phyloP scores from a whole-genome alignment of 2,329 filamentous ascomycete species.

The Xylariaceae sp. region DNA sequence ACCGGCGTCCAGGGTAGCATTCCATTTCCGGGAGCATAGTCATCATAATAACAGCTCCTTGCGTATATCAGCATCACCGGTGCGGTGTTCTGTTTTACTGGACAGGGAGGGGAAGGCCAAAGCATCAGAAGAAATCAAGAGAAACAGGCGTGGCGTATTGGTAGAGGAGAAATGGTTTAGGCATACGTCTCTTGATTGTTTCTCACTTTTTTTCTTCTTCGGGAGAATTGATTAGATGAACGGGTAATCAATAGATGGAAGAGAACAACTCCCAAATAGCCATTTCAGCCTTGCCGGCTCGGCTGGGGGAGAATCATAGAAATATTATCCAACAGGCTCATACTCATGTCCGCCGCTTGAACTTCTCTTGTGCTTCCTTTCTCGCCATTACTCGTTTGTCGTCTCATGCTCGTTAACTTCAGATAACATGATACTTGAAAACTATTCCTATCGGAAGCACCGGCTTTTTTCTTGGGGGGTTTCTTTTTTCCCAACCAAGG shows the following conservation, averaged over 20 bases:
- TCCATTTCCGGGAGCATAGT: conserved; percentile 16
- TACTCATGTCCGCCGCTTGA: background rate
- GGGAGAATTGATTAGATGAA: conserved; percentile 22
- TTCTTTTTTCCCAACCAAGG: too few relatives aligned
- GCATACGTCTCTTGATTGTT: conserved; percentile 17
- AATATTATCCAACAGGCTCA: conserved; percentile 6
- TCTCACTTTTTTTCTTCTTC: conserved; percentile 10
- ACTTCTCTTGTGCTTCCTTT: background rate
- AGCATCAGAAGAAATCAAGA: conserved; percentile 24
- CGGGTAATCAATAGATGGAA: conserved; percentile 20
- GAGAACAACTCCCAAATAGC: too few relatives aligned
- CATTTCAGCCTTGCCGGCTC: conserved; percentile 5
- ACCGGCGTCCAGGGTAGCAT: conserved; percentile 26
- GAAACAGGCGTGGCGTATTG: conserved; percentile 23
- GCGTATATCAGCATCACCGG: conserved; percentile 26
- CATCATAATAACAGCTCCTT: conserved; percentile 18
- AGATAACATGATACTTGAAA: background rate
- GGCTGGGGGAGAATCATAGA: background rate
- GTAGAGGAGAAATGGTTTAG: conserved; percentile 12
- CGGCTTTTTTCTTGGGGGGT: background rate
- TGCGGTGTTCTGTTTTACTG: conserved; percentile 18
- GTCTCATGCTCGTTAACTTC: background rate
- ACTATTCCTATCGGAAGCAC: conserved; percentile 6
- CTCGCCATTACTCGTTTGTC: too few relatives aligned
- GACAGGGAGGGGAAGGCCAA: conserved; percentile 15